phyloP scores from a whole-genome alignment of 2,329 filamentous ascomycete genomes.

The Ophiostoma novo-ulmi region DNA sequence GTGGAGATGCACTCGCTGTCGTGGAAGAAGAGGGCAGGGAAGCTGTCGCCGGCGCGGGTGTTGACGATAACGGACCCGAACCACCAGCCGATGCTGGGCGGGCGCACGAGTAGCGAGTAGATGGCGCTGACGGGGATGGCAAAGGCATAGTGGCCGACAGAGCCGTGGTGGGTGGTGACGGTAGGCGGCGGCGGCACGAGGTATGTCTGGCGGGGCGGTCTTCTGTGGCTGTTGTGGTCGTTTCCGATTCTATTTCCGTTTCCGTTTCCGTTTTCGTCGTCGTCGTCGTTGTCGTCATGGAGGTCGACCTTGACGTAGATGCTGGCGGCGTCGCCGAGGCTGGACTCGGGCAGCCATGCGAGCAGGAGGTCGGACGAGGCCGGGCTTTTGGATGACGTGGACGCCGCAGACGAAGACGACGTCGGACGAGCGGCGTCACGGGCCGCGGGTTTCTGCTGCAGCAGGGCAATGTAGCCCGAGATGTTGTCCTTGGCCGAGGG shows the following conservation, averaged over 20 bases:
- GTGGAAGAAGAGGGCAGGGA: slow-evolving; percentile 95
- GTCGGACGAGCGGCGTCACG: slow-evolving; percentile 27
- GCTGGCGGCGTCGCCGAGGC: slow-evolving; percentile 76
- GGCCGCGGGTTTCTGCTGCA: slow-evolving; percentile 71
- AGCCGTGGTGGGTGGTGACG: slow-evolving; percentile 66
- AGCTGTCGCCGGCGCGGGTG: slow-evolving; percentile 81
- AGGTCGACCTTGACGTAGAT: slow-evolving; percentile 96
- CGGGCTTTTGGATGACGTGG: slow-evolving; percentile 34
- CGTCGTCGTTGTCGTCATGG: slow-evolving; percentile 57
- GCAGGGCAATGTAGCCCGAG: slow-evolving; percentile 81
- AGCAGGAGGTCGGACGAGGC: slow-evolving; percentile 71
- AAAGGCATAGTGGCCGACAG: slow-evolving; percentile 79
- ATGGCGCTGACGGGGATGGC: slow-evolving; percentile 85
- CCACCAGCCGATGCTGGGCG: slow-evolving; percentile 96
- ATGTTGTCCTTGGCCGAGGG: slow-evolving; percentile 95
- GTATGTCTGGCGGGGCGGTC: slow-evolving; percentile 77
- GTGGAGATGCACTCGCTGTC: slow-evolving; percentile 95
- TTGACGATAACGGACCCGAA: slow-evolving; percentile 95
- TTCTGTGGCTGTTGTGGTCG: neutral
- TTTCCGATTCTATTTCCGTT: neutral
- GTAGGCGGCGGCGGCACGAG: slow-evolving; percentile 89
- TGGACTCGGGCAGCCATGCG: slow-evolving; percentile 87
- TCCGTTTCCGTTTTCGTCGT: neutral
- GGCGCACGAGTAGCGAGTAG: slow-evolving; percentile 83
- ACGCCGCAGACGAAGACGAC: slow-evolving; percentile 40